Conservation (phyloP, 192 early-diverging fungal species). For the Podila clonocystis region DNA sequence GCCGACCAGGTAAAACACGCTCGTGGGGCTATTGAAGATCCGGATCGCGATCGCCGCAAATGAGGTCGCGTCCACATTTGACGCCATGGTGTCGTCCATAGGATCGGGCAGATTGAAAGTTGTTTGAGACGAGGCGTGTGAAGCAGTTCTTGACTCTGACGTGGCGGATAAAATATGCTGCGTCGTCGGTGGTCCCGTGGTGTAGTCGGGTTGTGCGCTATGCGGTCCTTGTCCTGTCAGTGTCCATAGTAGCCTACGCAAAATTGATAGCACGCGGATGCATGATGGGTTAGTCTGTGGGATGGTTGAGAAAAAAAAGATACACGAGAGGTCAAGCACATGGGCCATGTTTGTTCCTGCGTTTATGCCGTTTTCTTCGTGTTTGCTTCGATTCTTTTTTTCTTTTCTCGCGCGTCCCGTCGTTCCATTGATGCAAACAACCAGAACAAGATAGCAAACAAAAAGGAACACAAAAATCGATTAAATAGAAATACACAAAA, state of each 20-base stretch:
- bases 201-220: background rate
- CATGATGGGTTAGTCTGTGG: background rate
- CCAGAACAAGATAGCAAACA: background rate
- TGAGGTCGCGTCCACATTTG: background rate
- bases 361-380: background rate
- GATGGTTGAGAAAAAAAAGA: background rate
- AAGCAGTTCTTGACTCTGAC: background rate
- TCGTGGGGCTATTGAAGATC: conserved; percentile 17
- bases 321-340: background rate
- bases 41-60: background rate
- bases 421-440: background rate
- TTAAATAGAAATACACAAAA: background rate
- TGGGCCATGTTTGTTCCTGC: background rate
- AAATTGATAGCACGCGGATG: background rate
- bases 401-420: background rate
- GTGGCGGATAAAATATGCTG: background rate
- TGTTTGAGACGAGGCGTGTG: background rate
- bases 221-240: background rate
- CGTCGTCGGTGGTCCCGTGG: background rate
- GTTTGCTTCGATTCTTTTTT: background rate
- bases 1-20: conserved; percentile 27
- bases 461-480: background rate
- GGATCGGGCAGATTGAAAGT: background rate
- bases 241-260: background rate
- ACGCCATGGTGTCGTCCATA: background rate